These are phyloP conservation scores for Candida pini DNA, from an alignment of 805 yeast species.

Conservation along the genomic window DNA sequence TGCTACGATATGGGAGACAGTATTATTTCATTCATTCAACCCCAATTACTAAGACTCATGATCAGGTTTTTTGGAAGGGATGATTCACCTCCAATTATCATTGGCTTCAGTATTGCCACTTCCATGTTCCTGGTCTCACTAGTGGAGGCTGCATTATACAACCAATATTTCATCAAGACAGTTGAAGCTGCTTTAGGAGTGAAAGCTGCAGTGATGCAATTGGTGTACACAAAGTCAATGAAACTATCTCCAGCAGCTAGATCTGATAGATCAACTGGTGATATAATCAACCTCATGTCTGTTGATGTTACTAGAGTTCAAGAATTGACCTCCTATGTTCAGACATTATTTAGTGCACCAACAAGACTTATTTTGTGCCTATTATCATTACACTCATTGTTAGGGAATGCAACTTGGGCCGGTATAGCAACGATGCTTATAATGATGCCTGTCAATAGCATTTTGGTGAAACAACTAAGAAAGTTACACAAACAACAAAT, in stretches of 20 bases:
- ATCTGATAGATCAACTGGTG: slow-evolving; percentile 61
- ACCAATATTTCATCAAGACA: slow-evolving; percentile 59
- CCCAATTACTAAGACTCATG: slow-evolving; percentile 48
- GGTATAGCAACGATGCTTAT: slow-evolving; percentile 49
- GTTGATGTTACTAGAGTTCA: slow-evolving; percentile 69
- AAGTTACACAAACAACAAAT: slow-evolving; percentile 48
- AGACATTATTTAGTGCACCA: slow-evolving; percentile 54
- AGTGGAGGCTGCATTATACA: slow-evolving; percentile 54
- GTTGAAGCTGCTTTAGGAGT: slow-evolving; percentile 59
- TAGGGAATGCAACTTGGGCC: slow-evolving; percentile 55
- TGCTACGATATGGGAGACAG: slow-evolving; percentile 35
- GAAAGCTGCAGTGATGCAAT: slow-evolving; percentile 59
- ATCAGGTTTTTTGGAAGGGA: slow-evolving; percentile 37
- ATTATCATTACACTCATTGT: slow-evolving; percentile 45
- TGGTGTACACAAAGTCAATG: slow-evolving; percentile 67
- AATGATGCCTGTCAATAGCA: slow-evolving; percentile 54
- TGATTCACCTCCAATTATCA: slow-evolving; percentile 39
- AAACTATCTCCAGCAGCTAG: slow-evolving; percentile 62
- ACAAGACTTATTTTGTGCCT: slow-evolving; percentile 48
- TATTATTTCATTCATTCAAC: slow-evolving; percentile 40
- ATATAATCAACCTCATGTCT: slow-evolving; percentile 70
- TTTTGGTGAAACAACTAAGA: slow-evolving; percentile 40
- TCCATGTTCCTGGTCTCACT: slow-evolving; percentile 61
- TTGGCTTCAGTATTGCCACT: slow-evolving; percentile 59
- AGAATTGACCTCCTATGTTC: slow-evolving; percentile 49